A percentile compares a stretch with the other conserved stretches of the same genome.
Conservation (phyloP, 108 stramenopile genomes). For the Licmophora abbreviata region DNA sequence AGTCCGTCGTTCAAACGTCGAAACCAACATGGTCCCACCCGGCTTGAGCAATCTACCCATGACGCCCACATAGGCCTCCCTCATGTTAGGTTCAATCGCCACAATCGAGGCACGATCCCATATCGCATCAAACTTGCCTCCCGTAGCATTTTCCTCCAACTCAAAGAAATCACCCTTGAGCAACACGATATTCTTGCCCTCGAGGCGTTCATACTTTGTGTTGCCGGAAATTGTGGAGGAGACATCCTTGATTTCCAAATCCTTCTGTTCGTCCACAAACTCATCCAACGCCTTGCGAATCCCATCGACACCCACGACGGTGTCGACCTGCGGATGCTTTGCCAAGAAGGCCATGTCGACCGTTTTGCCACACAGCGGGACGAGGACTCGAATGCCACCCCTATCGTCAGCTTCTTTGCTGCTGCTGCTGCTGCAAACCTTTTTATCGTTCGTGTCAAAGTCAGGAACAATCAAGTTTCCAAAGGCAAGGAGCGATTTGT, state of each 20-base stretch:
- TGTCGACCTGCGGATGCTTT: constrained; percentile 15
- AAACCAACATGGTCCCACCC: constrained; percentile 54
- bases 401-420: constrained; percentile 1
- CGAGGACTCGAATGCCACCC: constrained; percentile 30
- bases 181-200: constrained; percentile 44
- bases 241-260: constrained; percentile 21
- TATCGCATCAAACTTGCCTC: constrained; percentile 51
- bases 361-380: constrained; percentile 86
- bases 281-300: constrained; percentile 58
- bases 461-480: constrained; percentile 1
- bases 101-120: constrained; percentile 78
- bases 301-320: constrained; percentile 74
- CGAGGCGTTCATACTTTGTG: constrained; percentile 24
- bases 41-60: constrained; percentile 41
- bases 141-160: constrained; percentile 11
- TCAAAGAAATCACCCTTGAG: constrained; percentile 63
- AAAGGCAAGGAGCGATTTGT: background rate
- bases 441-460: background rate
- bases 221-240: too few relatives aligned
- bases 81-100: constrained; percentile 58
- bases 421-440: background rate
- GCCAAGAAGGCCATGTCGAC: constrained; percentile 73
- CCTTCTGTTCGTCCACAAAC: constrained; percentile 59
- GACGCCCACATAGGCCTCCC: constrained; percentile 43
- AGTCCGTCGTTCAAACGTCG: constrained; percentile 40